Percentiles rank a stretch among this genome's conserved stretches.
phyloP scores from a whole-genome alignment of 805 yeast species.

The Yamadazyma phyllophila region DNA sequence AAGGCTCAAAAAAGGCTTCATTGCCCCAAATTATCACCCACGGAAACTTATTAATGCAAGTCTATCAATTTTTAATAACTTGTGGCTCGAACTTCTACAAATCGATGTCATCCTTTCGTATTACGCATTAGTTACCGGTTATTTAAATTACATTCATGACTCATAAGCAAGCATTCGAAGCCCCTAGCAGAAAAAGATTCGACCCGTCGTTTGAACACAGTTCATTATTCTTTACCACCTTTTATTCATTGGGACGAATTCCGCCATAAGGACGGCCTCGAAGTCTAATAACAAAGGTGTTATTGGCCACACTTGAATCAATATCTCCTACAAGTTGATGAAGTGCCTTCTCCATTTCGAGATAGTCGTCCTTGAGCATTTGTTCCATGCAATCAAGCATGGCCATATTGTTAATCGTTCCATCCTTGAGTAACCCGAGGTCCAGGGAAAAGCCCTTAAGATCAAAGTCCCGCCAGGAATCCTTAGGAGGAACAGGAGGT shows the following conservation, averaged over 20 bases:
- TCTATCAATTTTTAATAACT: no score
- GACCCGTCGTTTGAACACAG: no score
- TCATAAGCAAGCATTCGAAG: background rate
- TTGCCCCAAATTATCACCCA: no score
- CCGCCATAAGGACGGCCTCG: conserved; percentile 1
- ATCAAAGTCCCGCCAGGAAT: conserved; percentile 1
- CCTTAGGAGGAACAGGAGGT: conserved; percentile 6
- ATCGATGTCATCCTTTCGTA: no score
- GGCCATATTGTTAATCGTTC: conserved; percentile 13
- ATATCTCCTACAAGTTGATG: conserved; percentile 16
- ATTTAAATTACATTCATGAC: background rate
- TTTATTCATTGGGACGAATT: background rate
- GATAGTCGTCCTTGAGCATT: conserved; percentile 23
- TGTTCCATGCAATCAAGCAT: conserved; percentile 28
- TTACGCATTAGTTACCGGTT: no score
- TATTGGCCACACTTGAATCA: conserved; percentile 19
- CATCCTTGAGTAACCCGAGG: conserved; percentile 6
- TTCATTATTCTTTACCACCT: no score
- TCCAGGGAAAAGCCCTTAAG: conserved; percentile 1
- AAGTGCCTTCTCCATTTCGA: conserved; percentile 17
- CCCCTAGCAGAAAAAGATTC: no score
- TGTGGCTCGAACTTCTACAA: no score
- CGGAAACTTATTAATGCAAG: no score
- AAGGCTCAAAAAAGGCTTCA: no score
- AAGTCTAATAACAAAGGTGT: conserved; percentile 16